Evolutionary conservation across 768 basidiomycete genomes (phyloP).

Genomic region (Psilocybe sp.): DNA sequence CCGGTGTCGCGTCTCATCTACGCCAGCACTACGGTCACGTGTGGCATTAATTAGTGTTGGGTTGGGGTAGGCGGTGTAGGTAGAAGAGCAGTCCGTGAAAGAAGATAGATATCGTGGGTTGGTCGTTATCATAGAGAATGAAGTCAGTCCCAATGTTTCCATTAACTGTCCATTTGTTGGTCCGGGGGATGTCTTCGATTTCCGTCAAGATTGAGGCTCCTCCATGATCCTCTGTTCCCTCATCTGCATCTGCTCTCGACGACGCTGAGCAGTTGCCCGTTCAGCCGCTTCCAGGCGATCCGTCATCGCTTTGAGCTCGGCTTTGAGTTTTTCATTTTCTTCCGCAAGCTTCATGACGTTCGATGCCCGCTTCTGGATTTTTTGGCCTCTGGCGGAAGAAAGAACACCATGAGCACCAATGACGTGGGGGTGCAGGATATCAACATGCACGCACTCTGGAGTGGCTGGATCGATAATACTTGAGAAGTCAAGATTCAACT

Average conservation of each 20-base stretch:
- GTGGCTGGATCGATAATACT: conserved; percentile 38
- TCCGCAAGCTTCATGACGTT: conserved; percentile 74
- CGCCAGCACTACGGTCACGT: not conserved
- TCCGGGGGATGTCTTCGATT: conserved; percentile 4
- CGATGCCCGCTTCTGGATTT: conserved; percentile 69
- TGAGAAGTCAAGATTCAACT: conserved; percentile 42
- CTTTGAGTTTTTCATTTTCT: conserved; percentile 79
- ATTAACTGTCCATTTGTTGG: not conserved
- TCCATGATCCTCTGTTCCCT: conserved; percentile 31
- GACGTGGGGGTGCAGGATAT: not conserved
- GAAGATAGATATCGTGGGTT: not conserved
- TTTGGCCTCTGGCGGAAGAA: conserved; percentile 36
- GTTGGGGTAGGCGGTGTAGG: not conserved
- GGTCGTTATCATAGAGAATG: not conserved
- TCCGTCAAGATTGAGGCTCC: conserved; percentile 21
- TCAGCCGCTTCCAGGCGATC: conserved; percentile 76
- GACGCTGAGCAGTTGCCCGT: conserved; percentile 27
- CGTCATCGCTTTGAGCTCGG: conserved; percentile 71
- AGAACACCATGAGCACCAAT: conserved; percentile 9
- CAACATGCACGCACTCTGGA: conserved; percentile 45
- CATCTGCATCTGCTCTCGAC: conserved; percentile 43
- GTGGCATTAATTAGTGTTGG: not conserved
- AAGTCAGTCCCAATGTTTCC: not conserved
- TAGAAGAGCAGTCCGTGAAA: too few species aligned
- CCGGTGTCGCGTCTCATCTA: not conserved